Conservation (phyloP, 148 eudicot species). For the Beta vulgaris region DNA sequence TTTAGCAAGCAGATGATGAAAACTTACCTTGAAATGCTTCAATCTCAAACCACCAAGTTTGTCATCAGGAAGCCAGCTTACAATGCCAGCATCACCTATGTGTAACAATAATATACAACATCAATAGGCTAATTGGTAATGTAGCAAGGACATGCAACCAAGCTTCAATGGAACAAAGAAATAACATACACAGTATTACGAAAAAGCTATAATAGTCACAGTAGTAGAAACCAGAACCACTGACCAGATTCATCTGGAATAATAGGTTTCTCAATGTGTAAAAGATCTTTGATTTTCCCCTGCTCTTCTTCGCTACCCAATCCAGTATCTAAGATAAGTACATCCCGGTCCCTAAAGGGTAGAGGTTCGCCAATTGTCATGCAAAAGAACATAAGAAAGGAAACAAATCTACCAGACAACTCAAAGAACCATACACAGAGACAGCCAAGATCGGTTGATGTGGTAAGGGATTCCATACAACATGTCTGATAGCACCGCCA, state of each 20-base stretch:
- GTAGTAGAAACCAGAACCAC: constrained; percentile 21
- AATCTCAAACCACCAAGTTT: constrained; percentile 64
- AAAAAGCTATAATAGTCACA: background rate
- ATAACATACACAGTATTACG: background rate
- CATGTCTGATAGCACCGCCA: constrained; percentile 62
- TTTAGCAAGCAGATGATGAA: background rate
- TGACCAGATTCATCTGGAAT: constrained; percentile 65
- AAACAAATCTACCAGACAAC: background rate
- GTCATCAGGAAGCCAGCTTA: constrained; percentile 74
- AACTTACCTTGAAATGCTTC: constrained; percentile 75
- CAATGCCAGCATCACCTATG: constrained; percentile 45
- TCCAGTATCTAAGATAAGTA: constrained; percentile 62
- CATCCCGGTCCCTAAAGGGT: constrained; percentile 66
- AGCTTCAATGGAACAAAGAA: background rate
- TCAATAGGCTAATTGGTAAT: background rate
- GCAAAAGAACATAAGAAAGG: background rate
- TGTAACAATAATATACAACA: constrained; percentile 17
- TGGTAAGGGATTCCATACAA: constrained; percentile 86
- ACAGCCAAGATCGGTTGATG: constrained; percentile 84
- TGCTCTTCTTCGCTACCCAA: constrained; percentile 71
- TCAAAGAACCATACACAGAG: constrained; percentile 55
- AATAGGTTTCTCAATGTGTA: constrained; percentile 42
- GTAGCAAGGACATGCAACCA: no score
- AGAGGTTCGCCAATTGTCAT: background rate
- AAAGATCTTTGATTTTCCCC: constrained; percentile 58